Conservation (phyloP, 2,329 filamentous ascomycete genomes). For the Sporothrix phasma region DNA sequence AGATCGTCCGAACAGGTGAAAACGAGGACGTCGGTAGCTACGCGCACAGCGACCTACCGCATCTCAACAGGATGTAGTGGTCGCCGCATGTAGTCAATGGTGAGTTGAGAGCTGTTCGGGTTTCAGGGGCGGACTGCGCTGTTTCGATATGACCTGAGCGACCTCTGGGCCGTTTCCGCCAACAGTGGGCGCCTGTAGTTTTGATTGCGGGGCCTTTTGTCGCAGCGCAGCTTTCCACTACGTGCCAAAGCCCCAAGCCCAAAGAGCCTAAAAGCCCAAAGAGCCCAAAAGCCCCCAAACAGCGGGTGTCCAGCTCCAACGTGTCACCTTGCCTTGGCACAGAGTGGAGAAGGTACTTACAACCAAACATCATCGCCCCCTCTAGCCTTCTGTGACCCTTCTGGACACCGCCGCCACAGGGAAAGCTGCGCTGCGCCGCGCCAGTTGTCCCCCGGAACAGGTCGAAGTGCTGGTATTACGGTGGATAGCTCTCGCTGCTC, state of each 20-base stretch:
- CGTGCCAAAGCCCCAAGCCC: too few relatives aligned
- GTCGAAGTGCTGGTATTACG: neutral
- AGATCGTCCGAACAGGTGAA: too few relatives aligned
- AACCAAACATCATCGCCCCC: neutral
- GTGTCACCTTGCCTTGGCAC: constrained; percentile 8
- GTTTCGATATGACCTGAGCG: constrained; percentile 1
- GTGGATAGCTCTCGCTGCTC: neutral
- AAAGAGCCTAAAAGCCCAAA: too few relatives aligned
- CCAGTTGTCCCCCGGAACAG: neutral
- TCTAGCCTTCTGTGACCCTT: too few relatives aligned
- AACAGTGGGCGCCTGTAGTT: neutral
- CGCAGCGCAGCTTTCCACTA: too few relatives aligned
- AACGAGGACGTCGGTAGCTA: too few relatives aligned
- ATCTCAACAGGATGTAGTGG: neutral
- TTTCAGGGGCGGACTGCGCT: neutral
- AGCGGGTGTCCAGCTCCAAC: neutral
- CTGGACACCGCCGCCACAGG: neutral
- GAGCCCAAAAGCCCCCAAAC: too few relatives aligned
- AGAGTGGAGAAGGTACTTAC: constrained; percentile 9
- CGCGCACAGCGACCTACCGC: too few relatives aligned
- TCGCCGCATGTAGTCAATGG: neutral
- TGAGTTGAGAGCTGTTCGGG: neutral
- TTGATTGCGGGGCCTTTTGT: neutral
- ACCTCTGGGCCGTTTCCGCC: neutral
- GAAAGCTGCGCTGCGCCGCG: neutral